Conservation (phyloP, 2,329 filamentous ascomycete genomes). For the Ascomycota sp. region DNA sequence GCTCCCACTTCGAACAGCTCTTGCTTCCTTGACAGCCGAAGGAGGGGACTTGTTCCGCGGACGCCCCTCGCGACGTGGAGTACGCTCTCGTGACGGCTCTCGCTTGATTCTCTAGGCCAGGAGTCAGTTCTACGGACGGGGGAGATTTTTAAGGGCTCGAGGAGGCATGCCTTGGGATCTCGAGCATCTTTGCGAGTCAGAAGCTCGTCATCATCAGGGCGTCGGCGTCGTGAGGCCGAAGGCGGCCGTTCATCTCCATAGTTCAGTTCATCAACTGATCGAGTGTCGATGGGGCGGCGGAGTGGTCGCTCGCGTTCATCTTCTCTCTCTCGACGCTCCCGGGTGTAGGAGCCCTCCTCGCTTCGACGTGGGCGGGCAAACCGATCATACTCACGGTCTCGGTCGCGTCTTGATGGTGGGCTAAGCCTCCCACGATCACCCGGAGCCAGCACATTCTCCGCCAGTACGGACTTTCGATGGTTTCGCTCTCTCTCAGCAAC, state of each 20-base stretch:
- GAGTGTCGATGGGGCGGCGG: conserved; percentile 53
- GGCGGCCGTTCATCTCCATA: conserved; percentile 60
- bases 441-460: conserved; percentile 35
- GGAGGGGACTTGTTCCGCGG: conserved; percentile 35
- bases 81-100: conserved; percentile 36
- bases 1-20: conserved; percentile 41
- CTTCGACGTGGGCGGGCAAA: conserved; percentile 3
- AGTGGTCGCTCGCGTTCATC: conserved; percentile 77
- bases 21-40: conserved; percentile 18
- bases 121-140: background rate
- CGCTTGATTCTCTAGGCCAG: conserved; percentile 30
- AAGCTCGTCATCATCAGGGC: conserved; percentile 57
- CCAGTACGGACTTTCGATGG: conserved; percentile 59
- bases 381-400: conserved; percentile 6
- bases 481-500: conserved; percentile 86
- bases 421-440: conserved; percentile 25
- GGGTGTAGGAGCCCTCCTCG: conserved; percentile 21
- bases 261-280: conserved; percentile 68
- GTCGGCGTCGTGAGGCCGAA: conserved; percentile 45
- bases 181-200: conserved; percentile 40
- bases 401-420: conserved; percentile 15
- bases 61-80: conserved; percentile 32
- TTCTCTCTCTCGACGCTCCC: conserved; percentile 70
- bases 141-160: background rate
- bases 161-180: conserved; percentile 36